phyloP scores from a whole-genome alignment of 2,329 filamentous ascomycete genomes.

The Colletotrichum salicis region DNA sequence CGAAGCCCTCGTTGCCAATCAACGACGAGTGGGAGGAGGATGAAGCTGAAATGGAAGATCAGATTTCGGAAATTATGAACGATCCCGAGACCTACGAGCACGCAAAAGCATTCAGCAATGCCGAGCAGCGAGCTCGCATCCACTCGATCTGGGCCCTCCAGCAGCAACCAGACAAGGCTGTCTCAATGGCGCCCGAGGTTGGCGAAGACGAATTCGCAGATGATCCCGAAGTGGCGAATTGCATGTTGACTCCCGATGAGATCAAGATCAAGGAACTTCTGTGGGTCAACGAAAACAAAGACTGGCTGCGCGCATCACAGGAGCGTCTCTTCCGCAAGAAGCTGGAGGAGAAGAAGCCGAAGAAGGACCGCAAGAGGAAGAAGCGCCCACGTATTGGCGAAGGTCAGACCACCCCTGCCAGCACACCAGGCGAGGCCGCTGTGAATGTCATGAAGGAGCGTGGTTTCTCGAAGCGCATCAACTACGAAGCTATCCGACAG shows the following conservation, averaged over 20 bases:
- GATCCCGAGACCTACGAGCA: slow-evolving; percentile 68
- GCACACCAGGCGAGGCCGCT: slow-evolving; percentile 75
- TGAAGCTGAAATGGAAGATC: slow-evolving; percentile 73
- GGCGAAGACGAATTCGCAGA: slow-evolving; percentile 86
- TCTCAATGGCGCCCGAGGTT: slow-evolving; percentile 73
- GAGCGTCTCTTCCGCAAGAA: slow-evolving; percentile 83
- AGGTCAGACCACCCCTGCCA: slow-evolving; percentile 73
- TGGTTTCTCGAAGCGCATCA: slow-evolving; percentile 79
- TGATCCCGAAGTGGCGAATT: slow-evolving; percentile 87
- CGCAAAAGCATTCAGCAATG: slow-evolving; percentile 67
- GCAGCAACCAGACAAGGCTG: slow-evolving; percentile 57
- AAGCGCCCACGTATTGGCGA: slow-evolving; percentile 70
- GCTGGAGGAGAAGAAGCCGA: slow-evolving; percentile 66
- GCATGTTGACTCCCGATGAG: slow-evolving; percentile 78
- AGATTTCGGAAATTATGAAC: slow-evolving; percentile 77
- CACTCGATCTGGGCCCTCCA: slow-evolving; percentile 63
- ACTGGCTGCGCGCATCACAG: slow-evolving; percentile 89
- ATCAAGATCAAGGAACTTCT: slow-evolving; percentile 86
- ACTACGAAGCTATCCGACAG: slow-evolving; percentile 72
- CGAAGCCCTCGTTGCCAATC: slow-evolving; percentile 62
- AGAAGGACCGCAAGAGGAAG: slow-evolving; percentile 65
- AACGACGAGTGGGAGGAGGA: slow-evolving; percentile 71
- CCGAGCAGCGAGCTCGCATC: slow-evolving; percentile 64
- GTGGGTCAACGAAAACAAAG: slow-evolving; percentile 95
- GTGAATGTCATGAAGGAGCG: slow-evolving; percentile 74